Evolutionary conservation across 805 yeast genomes (phyloP), one percentile per base, ranked within the genome.

Genomic region (Kodamaea nitidulidarum): DNA sequence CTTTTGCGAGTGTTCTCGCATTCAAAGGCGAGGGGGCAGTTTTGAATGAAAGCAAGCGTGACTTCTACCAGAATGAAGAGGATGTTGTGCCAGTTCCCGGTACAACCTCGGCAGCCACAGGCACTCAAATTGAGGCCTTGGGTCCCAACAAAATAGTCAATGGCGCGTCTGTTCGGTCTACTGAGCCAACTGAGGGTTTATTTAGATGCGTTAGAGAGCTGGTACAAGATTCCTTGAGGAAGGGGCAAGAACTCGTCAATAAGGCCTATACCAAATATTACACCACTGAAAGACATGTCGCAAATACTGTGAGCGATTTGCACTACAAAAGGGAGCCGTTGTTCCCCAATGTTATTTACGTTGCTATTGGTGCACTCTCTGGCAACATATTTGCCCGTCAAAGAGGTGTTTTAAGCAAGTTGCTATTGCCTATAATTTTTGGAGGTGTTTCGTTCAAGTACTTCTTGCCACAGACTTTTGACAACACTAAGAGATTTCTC

Each of bases 381-480:
- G 95, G 95, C 27, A 74, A 83, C 33, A 80, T 87, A 38, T 50
- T 80, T 36, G 77, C 93, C 2, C 83, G 95, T 52, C 78, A 81
- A 50, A 71, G 84, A 42, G 78, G 78, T 41, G 47, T 80, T 15
- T 38, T 80, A 2, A 53, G 83, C 9, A 77, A 80, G 51, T 66
- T 71, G 3, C 45, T 73, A 1, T 63, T 75, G 11, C 95, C 95
- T 1, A 40, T 80, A 2, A 61, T 67, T 0, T 70, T 82, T 38
- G 93, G 90, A 10, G 45, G 74, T 20, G 73, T 65, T 4, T 78
- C 91, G 0, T 85, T 88, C 63, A 75, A 68, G 43, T 71, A 75
- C 56, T 80, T 84, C 50, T 70, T 86, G 51, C 96, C 96, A 12
- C 61, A 71, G 36, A 88, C 96, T 0, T 85, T 76, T 51, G 51